Base-by-base conservation (phyloP, 768 basidiomycete genomes). In the Boletus reticulatus region DNA sequence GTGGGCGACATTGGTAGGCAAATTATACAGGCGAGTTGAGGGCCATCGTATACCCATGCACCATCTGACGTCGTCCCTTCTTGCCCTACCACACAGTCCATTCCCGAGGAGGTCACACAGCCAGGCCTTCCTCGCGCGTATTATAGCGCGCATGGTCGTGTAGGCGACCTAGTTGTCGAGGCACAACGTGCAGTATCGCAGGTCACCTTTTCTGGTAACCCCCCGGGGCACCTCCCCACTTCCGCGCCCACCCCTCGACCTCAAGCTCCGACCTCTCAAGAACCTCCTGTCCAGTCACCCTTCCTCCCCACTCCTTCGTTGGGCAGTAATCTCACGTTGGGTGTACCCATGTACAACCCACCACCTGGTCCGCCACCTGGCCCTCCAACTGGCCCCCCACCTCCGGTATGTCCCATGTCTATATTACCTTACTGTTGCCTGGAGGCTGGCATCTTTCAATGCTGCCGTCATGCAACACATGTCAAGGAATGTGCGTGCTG, bases 41-140 rank as follows among this genome's bases (percentile, higher is more conserved):
- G 13, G 48, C 7, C 48, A 38, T 43, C 24, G 24, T 43, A 13
- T 16, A 7, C 17, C 20, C n/a, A 22, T 24, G 37, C 19, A 37
- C 14, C 20, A 42, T 31, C 39, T 63, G 44, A 65, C 52, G 29
- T 41, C 34, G 16, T 29, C 46, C 12, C 27, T 27, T 27, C 27
- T 9, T 46, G 13, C 43, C 32, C 6, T 52, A 11, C 31, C 27
- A 27, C 5, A 8, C 36, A 89, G 84, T 90, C 89, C 77, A 87
- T 97, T 14, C 84, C 92, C 2, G 83, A 91, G 56, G 87, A 89
- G n/a, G 71, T 75, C 19, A 92, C 92, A 0, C 83, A 86, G 49
- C 92, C 93, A 17, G 94, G 94, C 24, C 75, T 88, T 34, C 80
- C 88, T 3, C 81, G 94, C 17, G 78, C 81, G 13, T 77, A 86